These are phyloP conservation scores for Fusarium oxysporum DNA, from an alignment of 2,329 filamentous ascomycete species.

Conservation along the genomic window DNA sequence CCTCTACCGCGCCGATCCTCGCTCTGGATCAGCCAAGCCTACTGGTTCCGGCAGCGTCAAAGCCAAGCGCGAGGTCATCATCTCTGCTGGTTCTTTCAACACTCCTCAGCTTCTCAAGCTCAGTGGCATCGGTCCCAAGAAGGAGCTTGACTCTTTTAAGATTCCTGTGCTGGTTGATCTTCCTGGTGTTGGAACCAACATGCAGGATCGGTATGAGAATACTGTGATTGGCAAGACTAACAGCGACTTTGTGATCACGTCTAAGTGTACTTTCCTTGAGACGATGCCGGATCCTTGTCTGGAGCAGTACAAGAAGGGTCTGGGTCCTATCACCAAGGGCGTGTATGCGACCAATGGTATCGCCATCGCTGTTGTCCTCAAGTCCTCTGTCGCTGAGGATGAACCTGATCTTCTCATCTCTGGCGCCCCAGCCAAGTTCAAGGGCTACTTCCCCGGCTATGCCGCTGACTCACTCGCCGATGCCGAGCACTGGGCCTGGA, in stretches of 20 bases:
- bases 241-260: conserved; percentile 35
- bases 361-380: conserved; percentile 58
- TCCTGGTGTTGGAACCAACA: conserved; percentile 68
- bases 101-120: conserved; percentile 64
- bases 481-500: conserved; percentile 55
- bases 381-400: conserved; percentile 53
- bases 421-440: conserved; percentile 66
- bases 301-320: conserved; percentile 26
- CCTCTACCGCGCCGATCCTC: conserved; percentile 44
- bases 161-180: conserved; percentile 49
- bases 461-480: conserved; percentile 57
- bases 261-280: conserved; percentile 38
- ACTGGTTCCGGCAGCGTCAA: conserved; percentile 13
- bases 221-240: conserved; percentile 37
- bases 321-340: conserved; percentile 39
- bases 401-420: conserved; percentile 66
- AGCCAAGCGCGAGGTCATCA: conserved; percentile 55
- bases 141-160: conserved; percentile 49
- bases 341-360: conserved; percentile 61
- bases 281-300: conserved; percentile 35
- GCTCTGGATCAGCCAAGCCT: conserved; percentile 21
- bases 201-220: conserved; percentile 65
- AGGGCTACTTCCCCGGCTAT: conserved; percentile 68
- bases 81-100: conserved; percentile 62
- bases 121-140: conserved; percentile 52